Evolutionary conservation across 164 flowering plant species (phyloP).

Genomic region (Kalanchoe fedtschenkoi): DNA sequence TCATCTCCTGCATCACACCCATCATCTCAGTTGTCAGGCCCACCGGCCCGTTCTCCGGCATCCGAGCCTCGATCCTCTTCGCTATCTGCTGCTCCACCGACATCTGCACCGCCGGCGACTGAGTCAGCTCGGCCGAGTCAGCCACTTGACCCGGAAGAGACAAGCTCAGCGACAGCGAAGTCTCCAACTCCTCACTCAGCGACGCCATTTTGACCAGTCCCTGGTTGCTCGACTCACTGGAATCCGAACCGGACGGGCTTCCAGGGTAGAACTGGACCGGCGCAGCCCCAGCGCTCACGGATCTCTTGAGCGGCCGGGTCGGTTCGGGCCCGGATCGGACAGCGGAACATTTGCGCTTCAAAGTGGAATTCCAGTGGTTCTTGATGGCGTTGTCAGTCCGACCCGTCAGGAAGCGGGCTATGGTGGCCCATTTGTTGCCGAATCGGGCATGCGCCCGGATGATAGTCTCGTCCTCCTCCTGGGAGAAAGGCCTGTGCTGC

Average conservation of each 20-base stretch:
- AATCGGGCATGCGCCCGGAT: slow-evolving; percentile 47
- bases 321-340: slow-evolving; percentile 12
- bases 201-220: slow-evolving; percentile 25
- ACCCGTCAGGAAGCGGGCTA: slow-evolving; percentile 64
- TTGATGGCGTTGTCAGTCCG: slow-evolving; percentile 87
- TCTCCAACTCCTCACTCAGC: slow-evolving; percentile 5
- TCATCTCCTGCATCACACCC: slow-evolving; percentile 81
- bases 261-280: slow-evolving; percentile 32
- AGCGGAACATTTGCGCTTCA: slow-evolving; percentile 44
- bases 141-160: slow-evolving; percentile 46
- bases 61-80: slow-evolving; percentile 1
- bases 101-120: slow-evolving; percentile 14
- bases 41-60: slow-evolving; percentile 18
- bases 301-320: slow-evolving; percentile 35
- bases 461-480: slow-evolving; percentile 58
- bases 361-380: slow-evolving; percentile 86
- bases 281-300: slow-evolving; percentile 44
- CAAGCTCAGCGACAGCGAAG: slow-evolving; percentile 46
- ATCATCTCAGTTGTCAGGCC: slow-evolving; percentile 50
- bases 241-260: slow-evolving; percentile 51
- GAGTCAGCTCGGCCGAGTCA: slow-evolving; percentile 12
- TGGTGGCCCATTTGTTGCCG: slow-evolving; percentile 84
- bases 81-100: background rate
- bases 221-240: slow-evolving; percentile 30
- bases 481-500: slow-evolving; percentile 57